Percentiles rank a stretch among this genome's conserved stretches.
These are phyloP conservation scores for Ceratobasidium sp. DNA, from an alignment of 1,284 basidiomycete genomes.

Conservation along the genomic window DNA sequence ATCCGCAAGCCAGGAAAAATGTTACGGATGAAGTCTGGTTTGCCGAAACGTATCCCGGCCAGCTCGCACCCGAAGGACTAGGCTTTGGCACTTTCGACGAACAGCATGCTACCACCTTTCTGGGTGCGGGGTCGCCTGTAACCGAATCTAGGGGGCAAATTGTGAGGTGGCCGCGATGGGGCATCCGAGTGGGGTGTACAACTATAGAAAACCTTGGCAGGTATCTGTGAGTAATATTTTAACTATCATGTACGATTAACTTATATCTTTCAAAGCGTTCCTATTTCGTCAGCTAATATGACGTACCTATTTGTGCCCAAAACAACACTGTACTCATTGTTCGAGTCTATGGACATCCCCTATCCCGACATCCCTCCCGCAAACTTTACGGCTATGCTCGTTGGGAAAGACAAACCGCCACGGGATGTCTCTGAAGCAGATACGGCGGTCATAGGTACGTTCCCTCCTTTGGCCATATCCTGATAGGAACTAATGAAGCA, in stretches of 20 bases:
- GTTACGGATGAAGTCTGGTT: slow-evolving; percentile 28
- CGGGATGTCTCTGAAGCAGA: slow-evolving; percentile 29
- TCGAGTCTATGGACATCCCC: slow-evolving; percentile 34
- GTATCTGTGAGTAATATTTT: slow-evolving; percentile 26
- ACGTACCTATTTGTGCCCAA: slow-evolving; percentile 41
- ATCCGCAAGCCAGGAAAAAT: slow-evolving; percentile 23
- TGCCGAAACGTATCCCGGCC: slow-evolving; percentile 36
- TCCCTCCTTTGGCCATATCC: too few relatives aligned
- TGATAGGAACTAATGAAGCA: background rate
- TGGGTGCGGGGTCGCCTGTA: background rate
- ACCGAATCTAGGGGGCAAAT: slow-evolving; percentile 15
- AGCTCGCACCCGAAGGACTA: slow-evolving; percentile 11
- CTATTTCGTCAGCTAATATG: slow-evolving; percentile 28
- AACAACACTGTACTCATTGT: slow-evolving; percentile 29
- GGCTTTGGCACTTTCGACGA: slow-evolving; percentile 41
- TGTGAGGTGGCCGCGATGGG: slow-evolving; percentile 36
- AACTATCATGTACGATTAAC: background rate
- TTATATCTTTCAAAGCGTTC: background rate
- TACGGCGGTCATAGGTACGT: slow-evolving; percentile 25
- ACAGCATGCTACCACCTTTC: background rate
- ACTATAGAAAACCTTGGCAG: slow-evolving; percentile 5
- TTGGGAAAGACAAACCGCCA: slow-evolving; percentile 8
- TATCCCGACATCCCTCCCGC: slow-evolving; percentile 11
- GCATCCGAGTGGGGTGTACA: slow-evolving; percentile 28
- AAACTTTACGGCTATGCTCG: slow-evolving; percentile 28